Conservation (phyloP, 2,329 filamentous ascomycete species). For the Fusarium sp. region DNA sequence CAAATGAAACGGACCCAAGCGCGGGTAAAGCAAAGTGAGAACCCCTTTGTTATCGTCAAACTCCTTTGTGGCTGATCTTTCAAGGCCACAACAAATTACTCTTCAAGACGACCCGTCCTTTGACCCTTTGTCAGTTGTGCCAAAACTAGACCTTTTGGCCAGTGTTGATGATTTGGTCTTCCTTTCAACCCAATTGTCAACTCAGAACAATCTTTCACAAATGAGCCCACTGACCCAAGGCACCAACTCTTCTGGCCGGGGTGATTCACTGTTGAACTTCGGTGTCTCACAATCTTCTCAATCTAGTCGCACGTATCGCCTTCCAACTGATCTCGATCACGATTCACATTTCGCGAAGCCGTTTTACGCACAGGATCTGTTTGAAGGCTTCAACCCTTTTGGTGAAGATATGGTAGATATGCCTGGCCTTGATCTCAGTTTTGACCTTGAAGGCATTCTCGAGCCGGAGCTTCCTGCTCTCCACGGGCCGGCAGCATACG, state of each 20-base stretch:
- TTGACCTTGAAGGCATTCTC: slow-evolving; percentile 64
- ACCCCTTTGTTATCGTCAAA: slow-evolving; percentile 44
- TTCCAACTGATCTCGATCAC: slow-evolving; percentile 53
- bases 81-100: slow-evolving; percentile 79
- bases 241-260: slow-evolving; percentile 49
- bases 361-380: slow-evolving; percentile 33
- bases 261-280: slow-evolving; percentile 48
- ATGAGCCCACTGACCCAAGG: slow-evolving; percentile 58
- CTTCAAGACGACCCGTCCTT: slow-evolving; percentile 88
- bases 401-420: slow-evolving; percentile 55
- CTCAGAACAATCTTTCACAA: slow-evolving; percentile 57
- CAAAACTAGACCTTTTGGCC: slow-evolving; percentile 54
- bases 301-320: slow-evolving; percentile 49
- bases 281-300: slow-evolving; percentile 53
- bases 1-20: slow-evolving; percentile 73
- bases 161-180: slow-evolving; percentile 51
- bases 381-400: slow-evolving; percentile 51
- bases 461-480: slow-evolving; percentile 59
- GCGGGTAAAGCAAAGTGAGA: slow-evolving; percentile 79
- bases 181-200: slow-evolving; percentile 54
- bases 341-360: slow-evolving; percentile 48
- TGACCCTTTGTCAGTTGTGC: slow-evolving; percentile 50
- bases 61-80: slow-evolving; percentile 1
- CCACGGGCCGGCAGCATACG: slow-evolving; percentile 40
- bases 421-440: slow-evolving; percentile 60